A percentile compares a stretch with the other conserved stretches of the same genome.
Conservation (phyloP, 192 early-diverging fungal species). For the Backusella westeae region DNA sequence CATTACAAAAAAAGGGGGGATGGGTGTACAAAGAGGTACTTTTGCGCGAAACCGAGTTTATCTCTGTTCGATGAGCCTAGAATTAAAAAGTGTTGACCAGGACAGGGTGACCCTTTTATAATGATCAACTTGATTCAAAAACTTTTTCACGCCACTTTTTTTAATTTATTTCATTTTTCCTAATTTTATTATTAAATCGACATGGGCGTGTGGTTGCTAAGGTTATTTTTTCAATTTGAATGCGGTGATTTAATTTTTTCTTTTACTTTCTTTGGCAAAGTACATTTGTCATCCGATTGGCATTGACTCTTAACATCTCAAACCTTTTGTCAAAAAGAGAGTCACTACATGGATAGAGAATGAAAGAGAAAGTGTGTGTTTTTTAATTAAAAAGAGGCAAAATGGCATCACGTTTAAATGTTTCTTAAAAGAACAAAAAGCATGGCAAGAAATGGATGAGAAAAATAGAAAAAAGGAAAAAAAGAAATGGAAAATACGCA, state of each 20-base stretch:
- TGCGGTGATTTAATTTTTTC: background rate
- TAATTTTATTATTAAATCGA: background rate
- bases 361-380: background rate
- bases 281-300: background rate
- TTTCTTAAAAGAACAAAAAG: background rate
- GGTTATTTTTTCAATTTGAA: background rate
- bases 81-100: background rate
- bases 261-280: background rate
- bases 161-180: background rate
- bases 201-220: background rate
- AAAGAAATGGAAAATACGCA: background rate
- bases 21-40: background rate
- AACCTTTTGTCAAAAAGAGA: background rate
- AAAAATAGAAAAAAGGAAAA: background rate
- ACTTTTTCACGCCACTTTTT: background rate
- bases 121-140: no score
- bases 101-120: background rate
- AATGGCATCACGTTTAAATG: background rate
- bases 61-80: background rate
- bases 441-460: background rate
- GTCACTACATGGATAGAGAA: background rate
- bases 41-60: background rate
- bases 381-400: background rate
- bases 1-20: background rate
- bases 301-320: constrained; percentile 1